Percentiles rank a stretch among this genome's conserved stretches.
Evolutionary conservation across 768 basidiomycete species (phyloP).

Genomic region (Pleurotus salmoneostramineus): DNA sequence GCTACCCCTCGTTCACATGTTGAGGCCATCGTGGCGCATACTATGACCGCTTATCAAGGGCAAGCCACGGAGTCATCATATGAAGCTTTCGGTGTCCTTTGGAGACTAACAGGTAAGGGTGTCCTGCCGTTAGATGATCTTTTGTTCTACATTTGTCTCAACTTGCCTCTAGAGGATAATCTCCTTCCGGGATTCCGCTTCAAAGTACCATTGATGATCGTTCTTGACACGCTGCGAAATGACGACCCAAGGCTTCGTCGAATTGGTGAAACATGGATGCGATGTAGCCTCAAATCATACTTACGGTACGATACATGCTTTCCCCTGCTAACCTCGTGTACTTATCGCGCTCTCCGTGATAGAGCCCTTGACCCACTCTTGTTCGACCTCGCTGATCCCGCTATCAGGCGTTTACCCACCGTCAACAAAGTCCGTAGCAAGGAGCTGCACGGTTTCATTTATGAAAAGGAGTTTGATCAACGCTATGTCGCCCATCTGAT

Average conservation of each 20-base stretch:
- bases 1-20: constrained; percentile 55
- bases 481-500: constrained; percentile 68
- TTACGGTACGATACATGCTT: constrained; percentile 53
- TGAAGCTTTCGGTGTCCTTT: constrained; percentile 89
- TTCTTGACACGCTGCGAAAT: constrained; percentile 77
- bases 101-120: constrained; percentile 77
- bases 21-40: constrained; percentile 75
- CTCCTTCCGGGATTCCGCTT: constrained; percentile 79
- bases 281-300: constrained; percentile 89
- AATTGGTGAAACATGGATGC: constrained; percentile 95
- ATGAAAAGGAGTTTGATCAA: constrained; percentile 78
- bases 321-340: neutral
- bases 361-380: constrained; percentile 92
- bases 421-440: constrained; percentile 54
- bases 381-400: constrained; percentile 69
- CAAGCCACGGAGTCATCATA: constrained; percentile 52
- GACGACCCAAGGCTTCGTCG: constrained; percentile 72
- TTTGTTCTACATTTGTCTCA: neutral
- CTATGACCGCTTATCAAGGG: constrained; percentile 54
- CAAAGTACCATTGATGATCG: constrained; percentile 82
- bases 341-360: constrained; percentile 7
- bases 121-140: too few species aligned
- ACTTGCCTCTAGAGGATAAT: constrained; percentile 59
- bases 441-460: constrained; percentile 63
- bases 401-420: constrained; percentile 49